Evolutionary conservation across 2,329 filamentous ascomycete genomes (phyloP).

Genomic region (Colletotrichum liaoningense): DNA sequence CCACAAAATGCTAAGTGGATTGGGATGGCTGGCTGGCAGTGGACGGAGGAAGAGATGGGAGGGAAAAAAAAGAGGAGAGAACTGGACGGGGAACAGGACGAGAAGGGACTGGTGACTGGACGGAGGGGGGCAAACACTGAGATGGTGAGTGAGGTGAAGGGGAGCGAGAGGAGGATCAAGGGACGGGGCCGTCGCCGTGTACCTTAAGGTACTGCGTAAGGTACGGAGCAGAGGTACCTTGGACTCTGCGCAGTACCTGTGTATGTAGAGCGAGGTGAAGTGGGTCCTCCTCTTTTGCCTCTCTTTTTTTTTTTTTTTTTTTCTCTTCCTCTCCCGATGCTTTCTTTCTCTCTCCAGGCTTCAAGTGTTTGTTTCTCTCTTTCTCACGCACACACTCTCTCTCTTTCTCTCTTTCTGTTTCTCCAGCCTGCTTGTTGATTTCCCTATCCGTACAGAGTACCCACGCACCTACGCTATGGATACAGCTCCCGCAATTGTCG

Average conservation of each 20-base stretch:
- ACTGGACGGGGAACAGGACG: neutral
- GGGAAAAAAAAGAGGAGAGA: neutral
- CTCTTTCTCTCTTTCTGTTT: neutral
- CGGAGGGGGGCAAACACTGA: neutral
- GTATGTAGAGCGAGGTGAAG: neutral
- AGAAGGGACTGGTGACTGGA: constrained; percentile 14
- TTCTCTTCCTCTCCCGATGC: neutral
- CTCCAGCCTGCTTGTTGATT: neutral
- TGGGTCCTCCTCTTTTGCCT: constrained; percentile 12
- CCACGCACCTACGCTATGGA: too few relatives aligned
- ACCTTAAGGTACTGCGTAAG: neutral
- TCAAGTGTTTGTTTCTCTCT: neutral
- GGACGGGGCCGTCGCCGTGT: constrained; percentile 25
- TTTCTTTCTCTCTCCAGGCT: neutral
- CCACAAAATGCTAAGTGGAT: neutral
- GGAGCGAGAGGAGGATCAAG: constrained; percentile 8
- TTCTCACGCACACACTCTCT: neutral
- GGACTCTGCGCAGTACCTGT: too few relatives aligned
- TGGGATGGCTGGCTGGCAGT: neutral
- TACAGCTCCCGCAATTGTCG: neutral
- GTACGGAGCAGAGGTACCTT: too few relatives aligned
- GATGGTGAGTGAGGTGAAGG: neutral
- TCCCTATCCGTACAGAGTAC: too few relatives aligned
- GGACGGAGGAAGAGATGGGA: neutral
- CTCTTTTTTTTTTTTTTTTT: neutral